Base-by-base conservation (phyloP, 2,329 filamentous ascomycete genomes). In the Cladosporium sphaerospermum region DNA sequence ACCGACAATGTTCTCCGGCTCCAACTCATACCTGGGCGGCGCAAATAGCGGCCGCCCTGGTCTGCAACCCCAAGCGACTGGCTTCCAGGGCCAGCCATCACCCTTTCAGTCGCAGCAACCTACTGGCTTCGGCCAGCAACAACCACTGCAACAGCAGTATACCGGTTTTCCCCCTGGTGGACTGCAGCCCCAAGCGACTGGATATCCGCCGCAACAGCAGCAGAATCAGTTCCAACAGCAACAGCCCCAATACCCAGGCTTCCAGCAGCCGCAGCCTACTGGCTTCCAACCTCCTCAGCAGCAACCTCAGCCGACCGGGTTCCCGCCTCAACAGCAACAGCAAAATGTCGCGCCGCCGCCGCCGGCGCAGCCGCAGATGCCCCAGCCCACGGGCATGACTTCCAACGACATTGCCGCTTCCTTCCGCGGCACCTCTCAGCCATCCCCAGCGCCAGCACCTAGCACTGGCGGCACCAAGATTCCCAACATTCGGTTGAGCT, bases 401-500 rank as follows among this genome's bases (percentile, higher is more conserved):
- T 84, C 81, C 53, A 73, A 76, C 41, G 81, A 83, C 64, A 82
- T 85, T 64, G 82, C 81, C 55, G 78, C 82, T 63, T 85, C 82
- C 7, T 85, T 85, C 68, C 73, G 76, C 55, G 62, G 67, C 58
- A 71, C 69, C 10, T 71, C 76, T 34, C 75, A 80, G 33, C 73
- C 82, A 10, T 73, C 82, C n/a, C 71, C 77, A 19, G 75, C 80
- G 28, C 72, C 82, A 9, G 73, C 82, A 11, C 77, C 83, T 9
- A 73, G 83, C 10, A 83, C 82, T 63, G 69, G 76, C 41, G 73
- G 78, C 10, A 84, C 81, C 62, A 93, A 87, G 74, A 96, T 99
- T 53, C 93, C 93, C 28, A 97, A 88, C 68, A 95, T 97, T 60
- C 82, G 93, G 46, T 75, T 99, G 56, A 96, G 91, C 3, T 99